Evolutionary conservation across 352 stramenopile genomes (phyloP).

Genomic region (Halophytophthora polymorphica): DNA sequence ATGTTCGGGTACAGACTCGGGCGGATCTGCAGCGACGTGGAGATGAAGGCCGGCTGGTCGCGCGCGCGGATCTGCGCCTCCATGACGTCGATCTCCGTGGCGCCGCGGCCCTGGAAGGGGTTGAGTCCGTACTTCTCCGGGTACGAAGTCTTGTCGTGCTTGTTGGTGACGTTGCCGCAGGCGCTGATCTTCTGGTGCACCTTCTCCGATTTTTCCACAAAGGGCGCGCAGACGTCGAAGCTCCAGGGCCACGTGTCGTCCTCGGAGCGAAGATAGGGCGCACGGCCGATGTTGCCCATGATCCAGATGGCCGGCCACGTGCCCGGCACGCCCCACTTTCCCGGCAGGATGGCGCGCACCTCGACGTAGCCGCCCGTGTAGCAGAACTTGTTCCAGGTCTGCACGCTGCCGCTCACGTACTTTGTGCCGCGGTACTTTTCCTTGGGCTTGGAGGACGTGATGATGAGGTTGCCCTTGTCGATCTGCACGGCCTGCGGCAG

Average conservation of each 20-base stretch:
- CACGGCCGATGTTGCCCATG: conserved; percentile 96
- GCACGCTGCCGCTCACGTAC: conserved; percentile 93
- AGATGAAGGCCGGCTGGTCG: conserved; percentile 89
- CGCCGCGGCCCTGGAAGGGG: conserved; percentile 88
- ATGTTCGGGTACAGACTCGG: conserved; percentile 68
- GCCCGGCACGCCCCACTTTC: conserved; percentile 92
- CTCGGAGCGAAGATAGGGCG: conserved; percentile 91
- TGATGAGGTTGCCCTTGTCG: conserved; percentile 92
- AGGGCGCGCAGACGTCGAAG: conserved; percentile 89
- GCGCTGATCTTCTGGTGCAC: conserved; percentile 93
- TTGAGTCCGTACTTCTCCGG: conserved; percentile 91
- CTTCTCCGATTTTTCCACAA: conserved; percentile 86
- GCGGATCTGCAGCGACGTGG: conserved; percentile 92
- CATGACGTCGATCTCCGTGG: conserved; percentile 97
- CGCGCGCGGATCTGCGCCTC: conserved; percentile 82
- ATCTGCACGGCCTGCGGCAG: conserved; percentile 90
- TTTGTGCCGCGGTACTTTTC: conserved; percentile 68
- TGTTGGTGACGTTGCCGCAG: conserved; percentile 93
- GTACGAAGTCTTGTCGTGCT: conserved; percentile 83
- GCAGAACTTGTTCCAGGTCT: conserved; percentile 99
- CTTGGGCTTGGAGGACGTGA: conserved; percentile 86
- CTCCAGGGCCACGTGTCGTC: conserved; percentile 97
- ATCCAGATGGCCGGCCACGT: conserved; percentile 98
- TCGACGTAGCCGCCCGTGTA: conserved; percentile 97
- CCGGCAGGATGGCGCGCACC: conserved; percentile 92